Evolutionary conservation across 768 basidiomycete species (phyloP), one percentile per base, ranked within the genome.

Genomic region (Amanita fuliginea): DNA sequence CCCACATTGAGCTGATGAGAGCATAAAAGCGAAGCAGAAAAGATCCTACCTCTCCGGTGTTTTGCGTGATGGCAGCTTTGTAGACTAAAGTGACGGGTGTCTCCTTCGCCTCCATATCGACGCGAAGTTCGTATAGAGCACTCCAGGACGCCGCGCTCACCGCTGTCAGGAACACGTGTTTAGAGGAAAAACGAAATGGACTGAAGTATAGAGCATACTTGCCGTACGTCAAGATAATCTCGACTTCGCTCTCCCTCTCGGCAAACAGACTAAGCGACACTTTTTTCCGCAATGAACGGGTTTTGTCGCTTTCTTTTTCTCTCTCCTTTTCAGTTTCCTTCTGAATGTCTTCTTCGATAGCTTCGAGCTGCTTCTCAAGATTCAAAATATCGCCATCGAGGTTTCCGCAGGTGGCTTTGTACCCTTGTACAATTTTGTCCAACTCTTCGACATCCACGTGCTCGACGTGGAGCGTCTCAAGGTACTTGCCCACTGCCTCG

Each of bases 161-260:
- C 8, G 63, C 61, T 35, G 9, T 28, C 9, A 9, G 28, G 36
- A 18, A 37, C n/a, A 14, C n/a, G 39, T 2, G 59, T 2, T 67
- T 62, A 34, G 4, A 16, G 16, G 7, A 22, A n/a, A n/a, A n/a
- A n/a, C n/a, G 3, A 9, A 7, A 35, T n/a, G 37, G 10, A 26
- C 2, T 4, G 18, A 24, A 6, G 35, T 5, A n/a, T 46, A 3
- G 14, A 16, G n/a, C 19, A 22, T 10, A 52, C 64, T n/a, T 28
- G 70, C 72, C 70, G 43, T 74, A 73, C 2, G 66, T 62, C 6
- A 73, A 47, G 1, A 57, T 61, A 37, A 73, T 62, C 47, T 69
- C 64, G 1, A 70, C 65, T 36, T 69, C 66, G 2, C 63, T 65
- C 26, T 63, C 67, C 2, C 28, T 42, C 34, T 66, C 61, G 7